These are phyloP conservation scores for Sarcocystis neurona DNA, from an alignment of 169 alveolate species.

Conservation along the genomic window DNA sequence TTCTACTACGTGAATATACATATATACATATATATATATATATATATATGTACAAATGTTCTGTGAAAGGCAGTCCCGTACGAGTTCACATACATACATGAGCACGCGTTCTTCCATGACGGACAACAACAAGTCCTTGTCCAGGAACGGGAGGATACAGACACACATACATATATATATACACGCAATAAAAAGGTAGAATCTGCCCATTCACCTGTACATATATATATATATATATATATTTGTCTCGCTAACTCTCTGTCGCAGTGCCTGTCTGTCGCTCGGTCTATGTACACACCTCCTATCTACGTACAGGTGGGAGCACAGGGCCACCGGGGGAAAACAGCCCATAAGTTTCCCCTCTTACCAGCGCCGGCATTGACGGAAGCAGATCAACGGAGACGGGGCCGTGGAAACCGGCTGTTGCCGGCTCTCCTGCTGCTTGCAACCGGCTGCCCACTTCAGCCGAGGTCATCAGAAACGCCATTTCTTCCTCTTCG, in stretches of 20 bases:
- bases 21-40: too few species aligned
- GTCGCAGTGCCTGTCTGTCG: neutral
- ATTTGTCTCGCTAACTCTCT: neutral
- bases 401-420: neutral
- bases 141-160: neutral
- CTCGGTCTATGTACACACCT: neutral
- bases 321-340: too few species aligned
- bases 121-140: too few species aligned
- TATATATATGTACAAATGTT: neutral
- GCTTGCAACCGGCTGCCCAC: neutral
- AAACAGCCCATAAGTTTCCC: too few species aligned
- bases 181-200: neutral
- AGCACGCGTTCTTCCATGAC: too few species aligned
- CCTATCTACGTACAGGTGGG: neutral
- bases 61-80: too few species aligned
- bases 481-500: conserved; percentile 13
- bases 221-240: neutral
- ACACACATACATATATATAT: neutral
- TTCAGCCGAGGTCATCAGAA: conserved; percentile 4
- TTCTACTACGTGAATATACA: too few species aligned
- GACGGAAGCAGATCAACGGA: too few species aligned
- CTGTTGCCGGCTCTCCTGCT: neutral
- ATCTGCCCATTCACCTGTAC: neutral
- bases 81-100: too few species aligned
- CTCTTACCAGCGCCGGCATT: neutral